Conservation (phyloP, 1,284 basidiomycete species). For the Salmacisia buchloeana region DNA sequence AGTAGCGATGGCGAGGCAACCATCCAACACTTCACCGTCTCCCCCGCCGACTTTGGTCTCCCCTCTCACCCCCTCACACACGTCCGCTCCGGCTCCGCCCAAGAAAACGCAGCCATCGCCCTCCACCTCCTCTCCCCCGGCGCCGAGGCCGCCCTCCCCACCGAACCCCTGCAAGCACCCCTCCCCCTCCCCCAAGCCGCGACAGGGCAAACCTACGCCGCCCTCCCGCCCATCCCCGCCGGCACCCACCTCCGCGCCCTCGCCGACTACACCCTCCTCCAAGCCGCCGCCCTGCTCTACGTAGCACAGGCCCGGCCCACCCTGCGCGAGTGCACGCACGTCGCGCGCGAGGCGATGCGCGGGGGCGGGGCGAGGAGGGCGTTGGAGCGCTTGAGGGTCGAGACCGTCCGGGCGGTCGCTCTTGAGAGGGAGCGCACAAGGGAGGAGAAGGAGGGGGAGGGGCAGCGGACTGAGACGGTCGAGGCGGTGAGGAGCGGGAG, state of each 20-base stretch:
- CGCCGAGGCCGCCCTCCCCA: not conserved
- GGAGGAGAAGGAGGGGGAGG: conserved; percentile 14
- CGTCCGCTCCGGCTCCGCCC: conserved; percentile 29
- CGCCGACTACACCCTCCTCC: conserved; percentile 43
- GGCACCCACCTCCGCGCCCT: conserved; percentile 32
- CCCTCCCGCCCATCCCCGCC: conserved; percentile 29
- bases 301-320: conserved; percentile 29
- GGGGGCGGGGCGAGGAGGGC: conserved; percentile 25
- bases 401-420: conserved; percentile 21
- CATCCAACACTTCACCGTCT: conserved; percentile 33
- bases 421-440: not conserved
- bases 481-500: not conserved
- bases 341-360: conserved; percentile 25
- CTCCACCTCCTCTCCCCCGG: conserved; percentile 24
- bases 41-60: conserved; percentile 42
- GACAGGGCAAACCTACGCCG: conserved; percentile 17
- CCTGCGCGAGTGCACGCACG: conserved; percentile 11
- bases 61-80: conserved; percentile 30
- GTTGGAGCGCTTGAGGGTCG: conserved; percentile 24
- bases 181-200: conserved; percentile 9
- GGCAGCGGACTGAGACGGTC: not conserved
- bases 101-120: conserved; percentile 44
- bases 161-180: not conserved
- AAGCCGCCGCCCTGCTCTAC: conserved; percentile 42
- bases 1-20: conserved; percentile 15